phyloP scores from a whole-genome alignment of 2,329 filamentous ascomycete genomes.

The Venturia effusa region DNA sequence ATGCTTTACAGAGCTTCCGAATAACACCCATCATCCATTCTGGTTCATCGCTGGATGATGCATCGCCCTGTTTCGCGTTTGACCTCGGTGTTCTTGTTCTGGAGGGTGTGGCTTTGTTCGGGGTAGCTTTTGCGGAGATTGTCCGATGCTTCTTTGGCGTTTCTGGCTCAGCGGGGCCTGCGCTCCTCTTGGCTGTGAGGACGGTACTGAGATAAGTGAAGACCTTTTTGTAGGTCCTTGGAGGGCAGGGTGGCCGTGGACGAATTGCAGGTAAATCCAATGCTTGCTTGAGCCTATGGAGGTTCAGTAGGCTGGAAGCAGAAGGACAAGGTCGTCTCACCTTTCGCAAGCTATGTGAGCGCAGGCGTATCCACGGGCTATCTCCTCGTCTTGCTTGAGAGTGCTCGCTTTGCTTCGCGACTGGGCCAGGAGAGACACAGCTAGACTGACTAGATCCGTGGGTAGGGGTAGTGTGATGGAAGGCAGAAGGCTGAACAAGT shows the following conservation, averaged over 20 bases:
- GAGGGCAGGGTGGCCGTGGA: conserved; percentile 65
- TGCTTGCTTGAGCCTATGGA: conserved; percentile 55
- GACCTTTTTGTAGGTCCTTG: conserved; percentile 72
- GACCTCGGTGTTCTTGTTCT: neutral
- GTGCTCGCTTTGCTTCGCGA: conserved; percentile 66
- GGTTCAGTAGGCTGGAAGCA: neutral
- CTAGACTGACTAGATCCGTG: conserved; percentile 57
- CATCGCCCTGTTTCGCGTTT: neutral
- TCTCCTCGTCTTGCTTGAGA: conserved; percentile 76
- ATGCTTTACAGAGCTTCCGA: conserved; percentile 51
- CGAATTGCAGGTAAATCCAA: conserved; percentile 70
- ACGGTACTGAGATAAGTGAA: conserved; percentile 63
- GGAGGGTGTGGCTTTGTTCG: conserved; percentile 4
- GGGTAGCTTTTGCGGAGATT: conserved; percentile 15
- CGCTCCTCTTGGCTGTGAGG: conserved; percentile 16
- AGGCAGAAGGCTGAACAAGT: conserved; percentile 62
- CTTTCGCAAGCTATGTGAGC: conserved; percentile 83
- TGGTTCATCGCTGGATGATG: neutral
- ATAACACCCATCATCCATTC: conserved; percentile 60
- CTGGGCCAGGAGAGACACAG: conserved; percentile 65
- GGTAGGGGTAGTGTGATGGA: conserved; percentile 59
- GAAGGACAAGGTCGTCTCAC: conserved; percentile 33
- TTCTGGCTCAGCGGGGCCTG: conserved; percentile 24
- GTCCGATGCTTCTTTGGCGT: conserved; percentile 13
- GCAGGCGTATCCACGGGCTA: conserved; percentile 74